Percentiles rank a stretch among this genome's conserved stretches.
phyloP scores from a whole-genome alignment of 2,329 filamentous ascomycete species.

The Penicillium sp. region DNA sequence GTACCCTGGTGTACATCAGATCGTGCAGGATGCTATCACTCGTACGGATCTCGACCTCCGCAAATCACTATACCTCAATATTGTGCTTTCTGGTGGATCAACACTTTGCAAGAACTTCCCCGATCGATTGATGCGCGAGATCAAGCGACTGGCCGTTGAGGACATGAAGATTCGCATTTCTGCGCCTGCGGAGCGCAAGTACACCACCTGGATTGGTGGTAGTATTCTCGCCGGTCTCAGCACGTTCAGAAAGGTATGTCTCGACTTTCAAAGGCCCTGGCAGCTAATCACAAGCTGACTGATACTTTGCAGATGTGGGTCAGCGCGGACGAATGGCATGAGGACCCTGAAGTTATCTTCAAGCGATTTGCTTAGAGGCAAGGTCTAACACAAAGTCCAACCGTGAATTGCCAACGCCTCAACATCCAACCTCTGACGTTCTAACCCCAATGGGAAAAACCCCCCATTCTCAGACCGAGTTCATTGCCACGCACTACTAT shows the following conservation, averaged over 20 bases:
- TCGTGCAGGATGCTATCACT: conserved; percentile 93
- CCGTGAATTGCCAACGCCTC: background rate
- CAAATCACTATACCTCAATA: conserved; percentile 92
- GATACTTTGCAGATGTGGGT: conserved; percentile 84
- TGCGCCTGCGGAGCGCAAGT: conserved; percentile 94
- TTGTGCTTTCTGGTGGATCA: conserved; percentile 92
- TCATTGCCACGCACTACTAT: background rate
- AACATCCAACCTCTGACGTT: background rate
- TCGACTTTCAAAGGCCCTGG: conserved; percentile 25
- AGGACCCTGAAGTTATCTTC: conserved; percentile 98
- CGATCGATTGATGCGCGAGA: conserved; percentile 84
- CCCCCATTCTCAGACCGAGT: conserved; percentile 1
- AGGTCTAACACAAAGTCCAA: background rate
- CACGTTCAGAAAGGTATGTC: conserved; percentile 88
- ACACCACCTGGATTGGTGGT: conserved; percentile 98
- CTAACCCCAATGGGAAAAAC: conserved; percentile 1
- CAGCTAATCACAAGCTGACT: background rate
- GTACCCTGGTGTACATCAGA: conserved; percentile 95
- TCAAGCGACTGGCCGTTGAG: conserved; percentile 91
- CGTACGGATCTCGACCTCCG: conserved; percentile 93
- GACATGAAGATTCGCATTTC: conserved; percentile 99
- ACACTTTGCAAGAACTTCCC: conserved; percentile 97
- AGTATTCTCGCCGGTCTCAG: conserved; percentile 95
- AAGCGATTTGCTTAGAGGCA: conserved; percentile 79
- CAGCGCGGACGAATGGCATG: conserved; percentile 98